A percentile compares a stretch with the other conserved stretches of the same genome.
Evolutionary conservation across 2,329 filamentous ascomycete species (phyloP).

Genomic region (Alternaria rosae): DNA sequence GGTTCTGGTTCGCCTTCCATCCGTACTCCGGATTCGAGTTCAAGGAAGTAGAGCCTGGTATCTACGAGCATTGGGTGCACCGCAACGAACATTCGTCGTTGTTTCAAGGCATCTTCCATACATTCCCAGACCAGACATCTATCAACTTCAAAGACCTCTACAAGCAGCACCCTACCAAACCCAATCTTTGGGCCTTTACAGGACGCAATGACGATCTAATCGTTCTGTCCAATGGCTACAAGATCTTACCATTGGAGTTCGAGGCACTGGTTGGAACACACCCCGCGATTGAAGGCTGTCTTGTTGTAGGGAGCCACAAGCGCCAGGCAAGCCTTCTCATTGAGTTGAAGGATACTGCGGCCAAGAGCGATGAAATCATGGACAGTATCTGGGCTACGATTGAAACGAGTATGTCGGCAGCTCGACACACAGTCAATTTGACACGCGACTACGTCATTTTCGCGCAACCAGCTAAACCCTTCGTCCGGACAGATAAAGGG

Average conservation of each 20-base stretch:
- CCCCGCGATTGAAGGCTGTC: slow-evolving; percentile 37
- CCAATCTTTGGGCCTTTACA: slow-evolving; percentile 27
- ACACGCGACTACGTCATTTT: slow-evolving; percentile 54
- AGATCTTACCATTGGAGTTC: slow-evolving; percentile 26
- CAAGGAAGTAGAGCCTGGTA: slow-evolving; percentile 29
- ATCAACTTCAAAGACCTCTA: slow-evolving; percentile 33
- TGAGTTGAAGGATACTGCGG: slow-evolving; percentile 29
- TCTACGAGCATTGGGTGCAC: slow-evolving; percentile 49
- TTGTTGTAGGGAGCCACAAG: slow-evolving; percentile 38
- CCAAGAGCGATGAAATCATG: slow-evolving; percentile 38
- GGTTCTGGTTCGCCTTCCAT: slow-evolving; percentile 36
- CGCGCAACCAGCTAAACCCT: slow-evolving; percentile 54
- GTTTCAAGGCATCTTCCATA: slow-evolving; percentile 34
- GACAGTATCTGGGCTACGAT: slow-evolving; percentile 57
- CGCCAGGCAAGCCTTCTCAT: slow-evolving; percentile 43
- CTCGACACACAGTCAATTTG: slow-evolving; percentile 51
- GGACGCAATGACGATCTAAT: slow-evolving; percentile 31
- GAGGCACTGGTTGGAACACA: slow-evolving; percentile 37
- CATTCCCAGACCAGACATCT: slow-evolving; percentile 23
- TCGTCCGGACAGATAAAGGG: slow-evolving; percentile 57
- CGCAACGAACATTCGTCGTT: slow-evolving; percentile 36
- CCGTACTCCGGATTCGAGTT: slow-evolving; percentile 32
- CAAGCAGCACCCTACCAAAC: slow-evolving; percentile 25
- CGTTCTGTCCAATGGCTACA: slow-evolving; percentile 31
- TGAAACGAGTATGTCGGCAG: slow-evolving; percentile 52